Base-by-base conservation (phyloP, 2,329 filamentous ascomycete species). In the Venturiaceae sp. region DNA sequence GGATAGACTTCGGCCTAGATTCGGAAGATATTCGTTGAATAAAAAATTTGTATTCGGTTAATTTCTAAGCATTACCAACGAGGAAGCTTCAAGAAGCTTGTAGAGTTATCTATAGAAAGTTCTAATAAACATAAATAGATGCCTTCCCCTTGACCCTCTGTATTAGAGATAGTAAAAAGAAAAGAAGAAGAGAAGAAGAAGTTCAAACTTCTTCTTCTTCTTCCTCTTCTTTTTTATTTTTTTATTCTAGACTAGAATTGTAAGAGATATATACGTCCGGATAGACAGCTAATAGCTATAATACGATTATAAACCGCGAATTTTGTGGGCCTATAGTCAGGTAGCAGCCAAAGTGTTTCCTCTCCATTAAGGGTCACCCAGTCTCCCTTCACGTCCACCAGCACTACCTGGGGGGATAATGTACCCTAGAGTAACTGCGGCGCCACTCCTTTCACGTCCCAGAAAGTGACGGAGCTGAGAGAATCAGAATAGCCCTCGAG, bases 381-480 rank as follows among this genome's bases (percentile, higher is more conserved):
- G n/a, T 46, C 41, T 46, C n/a, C 7, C 41, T 46, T 46, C 41
- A 46, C 41, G n/a, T 46, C n/a, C 41, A 46, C 41, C n/a, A 26
- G 8, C 21, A n/a, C 21, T 46, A 16, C 41, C 41, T 46, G 7
- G n/a, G 41, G 7, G 41, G 6, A 19, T 6, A 46, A 16, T 46
- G 41, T 46, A 16, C 7, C 41, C 41, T 46, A 6, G 41, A 46
- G 41, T 16, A 16, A n/a, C 41, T 46, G 41, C n/a, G 21, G 41
- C 21, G n/a, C 6, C n/a, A 46, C 41, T 46, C 41, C n/a, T 26
- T 7, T n/a, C 6, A 46, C 47, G 53, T 57, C n/a, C 33, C 26
- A 61, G 53, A 62, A 63, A 34, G 58, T 58, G 23, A 62, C 47
- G 30, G 44, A 28, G 26, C 16, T 3, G 32, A 60, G 58, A 14